Evolutionary conservation across 768 basidiomycete species (phyloP).

Genomic region (Chlorophyllum brunneum): DNA sequence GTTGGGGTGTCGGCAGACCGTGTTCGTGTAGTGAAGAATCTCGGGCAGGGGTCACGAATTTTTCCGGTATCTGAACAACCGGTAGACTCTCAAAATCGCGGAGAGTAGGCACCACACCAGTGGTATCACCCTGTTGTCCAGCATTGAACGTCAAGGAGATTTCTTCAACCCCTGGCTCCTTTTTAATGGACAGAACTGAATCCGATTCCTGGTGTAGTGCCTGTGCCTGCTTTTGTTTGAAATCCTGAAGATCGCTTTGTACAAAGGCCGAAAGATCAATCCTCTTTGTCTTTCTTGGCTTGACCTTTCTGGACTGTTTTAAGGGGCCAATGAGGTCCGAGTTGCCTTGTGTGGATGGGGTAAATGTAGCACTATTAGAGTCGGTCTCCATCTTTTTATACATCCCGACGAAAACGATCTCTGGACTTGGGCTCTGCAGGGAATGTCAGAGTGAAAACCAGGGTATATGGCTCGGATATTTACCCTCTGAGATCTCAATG

Average conservation of each 20-base stretch:
- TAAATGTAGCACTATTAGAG: not conserved
- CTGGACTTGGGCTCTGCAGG: constrained; percentile 3
- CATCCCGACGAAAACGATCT: not conserved
- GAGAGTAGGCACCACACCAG: not conserved
- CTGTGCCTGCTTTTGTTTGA: constrained; percentile 20
- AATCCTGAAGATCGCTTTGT: constrained; percentile 25
- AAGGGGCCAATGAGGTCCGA: not conserved
- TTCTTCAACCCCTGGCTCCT: constrained; percentile 6
- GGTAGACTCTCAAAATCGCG: not conserved
- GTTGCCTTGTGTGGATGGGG: not conserved
- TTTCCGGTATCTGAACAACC: not conserved
- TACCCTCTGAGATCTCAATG: not conserved
- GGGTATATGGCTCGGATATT: not conserved
- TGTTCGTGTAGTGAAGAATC: not conserved
- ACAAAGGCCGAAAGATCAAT: constrained; percentile 24
- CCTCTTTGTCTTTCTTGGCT: constrained; percentile 25
- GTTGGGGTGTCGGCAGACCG: not conserved
- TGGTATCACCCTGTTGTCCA: not conserved
- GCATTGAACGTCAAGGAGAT: not conserved
- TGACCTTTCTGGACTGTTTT: constrained; percentile 10
- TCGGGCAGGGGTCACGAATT: not conserved
- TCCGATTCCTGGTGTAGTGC: not conserved
- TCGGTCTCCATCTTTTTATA: not conserved
- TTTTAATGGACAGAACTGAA: not conserved
- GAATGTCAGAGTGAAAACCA: not conserved